These are phyloP conservation scores for Boletus mariae DNA, from an alignment of 1,284 basidiomycete species.

Conservation along the genomic window DNA sequence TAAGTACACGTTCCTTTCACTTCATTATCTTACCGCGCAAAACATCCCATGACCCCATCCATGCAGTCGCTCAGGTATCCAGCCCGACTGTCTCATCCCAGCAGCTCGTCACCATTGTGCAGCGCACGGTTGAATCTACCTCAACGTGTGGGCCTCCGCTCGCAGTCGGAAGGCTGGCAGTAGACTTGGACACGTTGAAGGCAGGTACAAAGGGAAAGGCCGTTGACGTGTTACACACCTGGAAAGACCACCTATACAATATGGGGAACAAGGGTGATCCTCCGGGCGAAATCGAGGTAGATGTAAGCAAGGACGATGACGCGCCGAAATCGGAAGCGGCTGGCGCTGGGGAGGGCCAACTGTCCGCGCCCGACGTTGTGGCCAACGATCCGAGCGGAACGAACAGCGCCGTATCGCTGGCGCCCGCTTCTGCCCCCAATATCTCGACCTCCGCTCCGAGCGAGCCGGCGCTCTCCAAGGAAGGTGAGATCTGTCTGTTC, in stretches of 20 bases:
- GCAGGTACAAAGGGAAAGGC: conserved; percentile 67
- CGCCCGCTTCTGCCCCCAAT: conserved; percentile 4
- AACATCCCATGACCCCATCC: conserved; percentile 6
- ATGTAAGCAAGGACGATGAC: conserved; percentile 18
- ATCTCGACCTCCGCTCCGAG: conserved; percentile 8
- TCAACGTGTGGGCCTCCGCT: conserved; percentile 48
- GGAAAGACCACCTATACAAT: conserved; percentile 70
- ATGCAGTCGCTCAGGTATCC: conserved; percentile 55
- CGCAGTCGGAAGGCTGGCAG: conserved; percentile 67
- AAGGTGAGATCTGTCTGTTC: conserved; percentile 21
- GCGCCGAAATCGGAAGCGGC: conserved; percentile 13
- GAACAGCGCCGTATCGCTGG: conserved; percentile 5
- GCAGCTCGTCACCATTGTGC: conserved; percentile 59
- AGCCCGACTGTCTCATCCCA: conserved; percentile 35
- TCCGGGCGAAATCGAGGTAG: conserved; percentile 40
- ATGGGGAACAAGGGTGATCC: conserved; percentile 58
- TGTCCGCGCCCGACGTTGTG: conserved; percentile 14
- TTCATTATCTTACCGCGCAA: background rate
- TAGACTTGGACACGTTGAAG: conserved; percentile 45
- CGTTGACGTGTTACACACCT: conserved; percentile 62
- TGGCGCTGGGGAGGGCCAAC: conserved; percentile 4
- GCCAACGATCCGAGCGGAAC: conserved; percentile 14
- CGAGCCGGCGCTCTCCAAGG: conserved; percentile 18
- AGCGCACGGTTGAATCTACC: conserved; percentile 38
- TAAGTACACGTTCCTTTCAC: conserved; percentile 32